Conservation (phyloP, 179 eudicot species). For the Sideroxylon spinosum region DNA sequence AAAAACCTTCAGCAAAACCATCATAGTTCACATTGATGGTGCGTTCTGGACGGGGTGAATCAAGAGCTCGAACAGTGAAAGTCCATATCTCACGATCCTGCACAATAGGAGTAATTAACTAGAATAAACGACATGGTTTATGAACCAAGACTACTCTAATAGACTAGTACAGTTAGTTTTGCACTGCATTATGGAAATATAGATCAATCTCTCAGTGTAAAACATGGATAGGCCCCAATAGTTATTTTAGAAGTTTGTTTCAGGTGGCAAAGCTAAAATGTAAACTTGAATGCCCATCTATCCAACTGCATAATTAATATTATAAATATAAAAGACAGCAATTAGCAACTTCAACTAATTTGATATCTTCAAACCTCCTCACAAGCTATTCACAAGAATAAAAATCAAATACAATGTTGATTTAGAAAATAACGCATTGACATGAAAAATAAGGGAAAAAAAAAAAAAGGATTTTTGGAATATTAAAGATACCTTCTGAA, state of each 20-base stretch:
- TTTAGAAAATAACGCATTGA: background rate
- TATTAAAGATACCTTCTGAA: background rate
- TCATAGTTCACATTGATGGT: conserved; percentile 82
- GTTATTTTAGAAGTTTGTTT: background rate
- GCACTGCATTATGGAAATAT: background rate
- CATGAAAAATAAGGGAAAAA: background rate
- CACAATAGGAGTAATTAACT: conserved; percentile 19
- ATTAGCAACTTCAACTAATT: background rate
- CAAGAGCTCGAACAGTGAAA: conserved; percentile 73
- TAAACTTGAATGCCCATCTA: background rate
- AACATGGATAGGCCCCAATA: background rate
- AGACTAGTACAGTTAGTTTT: background rate
- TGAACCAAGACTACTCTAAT: background rate
- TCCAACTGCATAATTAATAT: background rate
- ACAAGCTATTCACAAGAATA: background rate
- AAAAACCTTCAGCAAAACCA: conserved; percentile 92
- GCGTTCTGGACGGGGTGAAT: conserved; percentile 54
- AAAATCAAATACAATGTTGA: background rate
- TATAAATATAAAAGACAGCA: background rate
- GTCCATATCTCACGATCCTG: conserved; percentile 96
- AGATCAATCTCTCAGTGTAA: background rate
- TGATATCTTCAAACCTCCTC: background rate
- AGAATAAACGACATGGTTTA: conserved; percentile 2
- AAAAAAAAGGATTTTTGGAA: background rate
- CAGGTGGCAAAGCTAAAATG: background rate